Percentiles rank a stretch among this genome's conserved stretches.
Conservation (phyloP, 441 rosid genomes). For the Heliophila coronopifolia region DNA sequence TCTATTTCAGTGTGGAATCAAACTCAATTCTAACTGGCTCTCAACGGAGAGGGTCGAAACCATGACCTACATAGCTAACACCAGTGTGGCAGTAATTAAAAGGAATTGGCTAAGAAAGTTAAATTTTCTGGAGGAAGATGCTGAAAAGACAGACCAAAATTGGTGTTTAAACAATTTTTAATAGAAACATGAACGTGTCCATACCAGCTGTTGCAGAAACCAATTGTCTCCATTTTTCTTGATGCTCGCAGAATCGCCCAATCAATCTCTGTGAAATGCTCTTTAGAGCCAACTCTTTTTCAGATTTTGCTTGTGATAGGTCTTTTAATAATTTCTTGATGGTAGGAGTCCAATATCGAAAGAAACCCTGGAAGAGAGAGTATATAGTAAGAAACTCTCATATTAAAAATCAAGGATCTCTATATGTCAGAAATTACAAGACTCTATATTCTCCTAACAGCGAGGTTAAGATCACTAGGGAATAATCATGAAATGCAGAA, state of each 20-base stretch:
- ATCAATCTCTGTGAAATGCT: constrained; percentile 73
- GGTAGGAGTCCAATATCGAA: constrained; percentile 35
- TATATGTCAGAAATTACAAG: constrained; percentile 2
- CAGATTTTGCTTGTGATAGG: constrained; percentile 78
- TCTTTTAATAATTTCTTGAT: constrained; percentile 65
- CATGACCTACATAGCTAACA: constrained; percentile 12
- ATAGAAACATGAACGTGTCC: constrained; percentile 14
- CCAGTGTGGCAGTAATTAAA: neutral
- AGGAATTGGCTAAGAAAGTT: neutral
- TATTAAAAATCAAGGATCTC: neutral
- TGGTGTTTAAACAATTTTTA: neutral
- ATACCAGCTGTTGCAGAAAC: constrained; percentile 79
- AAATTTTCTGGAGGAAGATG: neutral
- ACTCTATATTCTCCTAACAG: constrained; percentile 8
- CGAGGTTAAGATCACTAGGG: neutral
- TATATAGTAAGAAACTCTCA: constrained; percentile 2
- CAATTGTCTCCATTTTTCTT: constrained; percentile 72
- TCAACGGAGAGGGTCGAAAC: neutral
- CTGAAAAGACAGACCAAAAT: neutral
- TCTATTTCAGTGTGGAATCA: neutral
- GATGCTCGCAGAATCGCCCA: constrained; percentile 64
- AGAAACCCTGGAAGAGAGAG: constrained; percentile 62
- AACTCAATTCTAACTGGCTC: constrained; percentile 10
- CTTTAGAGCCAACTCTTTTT: constrained; percentile 66
- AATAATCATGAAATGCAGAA: neutral